Conservation (phyloP, 2,329 filamentous ascomycete species). For the Xylariomycetidae sp. region DNA sequence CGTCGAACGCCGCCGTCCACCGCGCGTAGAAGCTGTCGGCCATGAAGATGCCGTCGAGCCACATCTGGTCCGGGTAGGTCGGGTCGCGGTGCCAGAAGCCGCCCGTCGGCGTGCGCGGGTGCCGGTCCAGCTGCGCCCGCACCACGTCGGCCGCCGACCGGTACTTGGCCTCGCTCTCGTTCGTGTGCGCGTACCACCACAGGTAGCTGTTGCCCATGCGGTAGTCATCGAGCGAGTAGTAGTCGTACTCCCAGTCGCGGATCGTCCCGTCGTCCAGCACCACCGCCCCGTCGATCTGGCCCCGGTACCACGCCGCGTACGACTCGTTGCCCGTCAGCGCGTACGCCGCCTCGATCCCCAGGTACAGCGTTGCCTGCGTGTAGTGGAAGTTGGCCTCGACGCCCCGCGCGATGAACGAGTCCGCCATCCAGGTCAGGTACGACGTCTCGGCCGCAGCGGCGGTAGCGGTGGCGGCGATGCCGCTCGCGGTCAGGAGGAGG, state of each 20-base stretch:
- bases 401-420: conserved; percentile 39
- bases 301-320: conserved; percentile 39
- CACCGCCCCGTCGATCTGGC: conserved; percentile 39
- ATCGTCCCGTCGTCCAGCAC: conserved; percentile 44
- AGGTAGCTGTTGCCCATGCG: conserved; percentile 49
- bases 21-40: conserved; percentile 39
- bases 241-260: conserved; percentile 38
- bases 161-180: conserved; percentile 42
- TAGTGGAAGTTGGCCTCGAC: conserved; percentile 37
- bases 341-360: conserved; percentile 41
- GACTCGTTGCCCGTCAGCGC: conserved; percentile 37
- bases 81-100: conserved; percentile 51
- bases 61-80: conserved; percentile 42
- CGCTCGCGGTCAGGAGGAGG: conserved; percentile 9
- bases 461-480: conserved; percentile 4
- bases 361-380: conserved; percentile 40
- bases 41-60: conserved; percentile 54
- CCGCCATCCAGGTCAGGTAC: conserved; percentile 36
- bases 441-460: conserved; percentile 12
- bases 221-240: conserved; percentile 49
- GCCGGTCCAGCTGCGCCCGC: conserved; percentile 40
- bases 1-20: conserved; percentile 35
- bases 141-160: conserved; percentile 42
- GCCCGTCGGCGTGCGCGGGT: conserved; percentile 44
- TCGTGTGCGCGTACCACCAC: conserved; percentile 42